Conservation (phyloP, 2,329 filamentous ascomycete genomes). For the Sporothrix humicola region DNA sequence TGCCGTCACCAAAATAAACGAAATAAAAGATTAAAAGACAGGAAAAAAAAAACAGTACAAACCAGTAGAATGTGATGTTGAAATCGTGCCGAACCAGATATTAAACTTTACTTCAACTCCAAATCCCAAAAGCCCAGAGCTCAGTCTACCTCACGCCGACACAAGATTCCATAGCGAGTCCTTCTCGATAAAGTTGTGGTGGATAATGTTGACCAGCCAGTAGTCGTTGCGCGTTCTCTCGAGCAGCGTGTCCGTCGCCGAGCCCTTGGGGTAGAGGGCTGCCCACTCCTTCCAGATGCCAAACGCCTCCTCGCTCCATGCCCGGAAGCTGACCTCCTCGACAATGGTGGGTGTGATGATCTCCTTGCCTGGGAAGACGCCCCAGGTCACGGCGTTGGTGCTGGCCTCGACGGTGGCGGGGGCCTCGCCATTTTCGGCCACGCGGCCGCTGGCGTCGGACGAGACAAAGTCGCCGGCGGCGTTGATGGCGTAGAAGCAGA, state of each 20-base stretch:
- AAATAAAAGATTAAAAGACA: background rate
- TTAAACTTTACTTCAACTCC: background rate
- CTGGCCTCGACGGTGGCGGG: constrained; percentile 50
- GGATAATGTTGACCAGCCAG: constrained; percentile 91
- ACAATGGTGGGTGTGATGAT: constrained; percentile 99
- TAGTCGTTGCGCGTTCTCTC: constrained; percentile 69
- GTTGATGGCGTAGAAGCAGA: constrained; percentile 90
- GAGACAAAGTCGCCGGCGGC: constrained; percentile 77
- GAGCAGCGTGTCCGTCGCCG: constrained; percentile 73
- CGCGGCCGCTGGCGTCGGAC: constrained; percentile 58
- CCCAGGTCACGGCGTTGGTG: constrained; percentile 97
- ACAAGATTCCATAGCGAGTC: constrained; percentile 76
- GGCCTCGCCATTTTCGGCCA: constrained; percentile 39
- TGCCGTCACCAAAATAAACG: background rate
- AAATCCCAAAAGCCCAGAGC: background rate
- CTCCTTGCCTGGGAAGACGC: constrained; percentile 97
- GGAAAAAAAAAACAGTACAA: background rate
- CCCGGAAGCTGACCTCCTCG: constrained; percentile 94
- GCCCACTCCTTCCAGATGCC: constrained; percentile 96
- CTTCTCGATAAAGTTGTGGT: constrained; percentile 75
- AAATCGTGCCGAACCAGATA: background rate
- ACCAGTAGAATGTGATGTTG: constrained; percentile 6
- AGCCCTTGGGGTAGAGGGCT: constrained; percentile 78
- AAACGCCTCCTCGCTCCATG: constrained; percentile 96
- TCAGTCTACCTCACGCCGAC: background rate